Conservation (phyloP, 202 grass and related monocot genomes). For the Sporobolus alterniflorus region DNA sequence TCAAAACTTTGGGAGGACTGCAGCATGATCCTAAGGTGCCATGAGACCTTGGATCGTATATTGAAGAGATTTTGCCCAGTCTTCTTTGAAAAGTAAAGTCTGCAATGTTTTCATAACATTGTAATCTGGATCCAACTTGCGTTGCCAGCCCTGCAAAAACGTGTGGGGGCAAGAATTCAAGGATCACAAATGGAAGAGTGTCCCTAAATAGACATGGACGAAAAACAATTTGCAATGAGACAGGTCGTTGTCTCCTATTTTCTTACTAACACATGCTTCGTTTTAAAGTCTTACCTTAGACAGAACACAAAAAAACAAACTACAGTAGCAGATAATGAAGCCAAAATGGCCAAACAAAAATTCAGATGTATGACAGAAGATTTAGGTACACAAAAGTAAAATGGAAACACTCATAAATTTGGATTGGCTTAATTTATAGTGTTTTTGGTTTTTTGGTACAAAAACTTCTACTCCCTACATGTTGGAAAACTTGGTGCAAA, state of each 20-base stretch:
- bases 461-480: not conserved
- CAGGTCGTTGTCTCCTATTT: not conserved
- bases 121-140: slow-evolving; percentile 96
- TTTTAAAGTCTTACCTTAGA: not conserved
- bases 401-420: not conserved
- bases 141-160: slow-evolving; percentile 88
- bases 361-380: not conserved
- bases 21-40: slow-evolving; percentile 51
- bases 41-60: slow-evolving; percentile 97
- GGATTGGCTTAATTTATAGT: not conserved
- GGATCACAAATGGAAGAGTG: not conserved
- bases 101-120: slow-evolving; percentile 96
- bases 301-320: not conserved
- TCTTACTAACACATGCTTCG: not conserved
- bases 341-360: not conserved
- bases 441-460: not conserved
- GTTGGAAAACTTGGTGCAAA: not conserved
- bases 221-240: not conserved
- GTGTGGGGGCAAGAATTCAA: slow-evolving; percentile 9
- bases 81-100: slow-evolving; percentile 86
- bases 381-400: not conserved
- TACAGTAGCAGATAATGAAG: slow-evolving; percentile 5
- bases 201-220: not conserved
- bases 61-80: slow-evolving; percentile 87
- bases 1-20: slow-evolving; percentile 43